A percentile compares a stretch with the other conserved stretches of the same genome.
Evolutionary conservation across 129 eudicot species (phyloP).

Genomic region (Dittrichia graveolens): DNA sequence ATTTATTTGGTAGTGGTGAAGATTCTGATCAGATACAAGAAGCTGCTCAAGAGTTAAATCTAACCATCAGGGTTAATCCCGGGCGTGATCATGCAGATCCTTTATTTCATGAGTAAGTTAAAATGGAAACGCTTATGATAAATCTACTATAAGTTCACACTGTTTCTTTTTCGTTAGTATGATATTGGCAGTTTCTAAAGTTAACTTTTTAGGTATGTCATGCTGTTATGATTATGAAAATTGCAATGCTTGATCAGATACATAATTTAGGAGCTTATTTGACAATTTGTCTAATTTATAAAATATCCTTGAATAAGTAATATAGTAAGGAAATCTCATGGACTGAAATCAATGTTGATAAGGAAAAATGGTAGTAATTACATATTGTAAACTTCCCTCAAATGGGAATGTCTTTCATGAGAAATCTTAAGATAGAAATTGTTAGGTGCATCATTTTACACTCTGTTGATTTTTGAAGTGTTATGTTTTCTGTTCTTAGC

Average conservation of each 20-base stretch:
- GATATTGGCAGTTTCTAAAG: not conserved
- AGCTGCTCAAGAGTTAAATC: conserved; percentile 65
- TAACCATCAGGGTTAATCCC: conserved; percentile 71
- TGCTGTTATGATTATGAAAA: not conserved
- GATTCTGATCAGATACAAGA: conserved; percentile 74
- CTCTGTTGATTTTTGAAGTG: not conserved
- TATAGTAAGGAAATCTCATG: not conserved
- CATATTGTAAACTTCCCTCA: not conserved
- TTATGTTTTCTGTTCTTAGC: not conserved
- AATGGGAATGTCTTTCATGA: not conserved
- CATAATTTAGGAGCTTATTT: not conserved
- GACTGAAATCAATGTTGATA: not conserved
- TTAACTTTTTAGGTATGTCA: not conserved
- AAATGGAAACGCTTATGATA: not conserved
- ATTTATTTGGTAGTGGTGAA: conserved; percentile 86
- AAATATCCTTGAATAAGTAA: not conserved
- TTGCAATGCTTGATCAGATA: not conserved
- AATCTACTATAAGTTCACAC: not conserved
- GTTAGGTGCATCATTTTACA: not conserved
- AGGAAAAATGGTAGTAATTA: not conserved
- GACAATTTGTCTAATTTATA: not conserved
- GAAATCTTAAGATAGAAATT: not conserved
- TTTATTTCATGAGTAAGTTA: conserved; percentile 84
- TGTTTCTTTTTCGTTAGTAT: not conserved
- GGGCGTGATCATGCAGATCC: conserved; percentile 99